A percentile compares a stretch with the other conserved stretches of the same genome.
Conservation (phyloP, 2,329 filamentous ascomycete species). For the Aspergillus quadricinctus region DNA sequence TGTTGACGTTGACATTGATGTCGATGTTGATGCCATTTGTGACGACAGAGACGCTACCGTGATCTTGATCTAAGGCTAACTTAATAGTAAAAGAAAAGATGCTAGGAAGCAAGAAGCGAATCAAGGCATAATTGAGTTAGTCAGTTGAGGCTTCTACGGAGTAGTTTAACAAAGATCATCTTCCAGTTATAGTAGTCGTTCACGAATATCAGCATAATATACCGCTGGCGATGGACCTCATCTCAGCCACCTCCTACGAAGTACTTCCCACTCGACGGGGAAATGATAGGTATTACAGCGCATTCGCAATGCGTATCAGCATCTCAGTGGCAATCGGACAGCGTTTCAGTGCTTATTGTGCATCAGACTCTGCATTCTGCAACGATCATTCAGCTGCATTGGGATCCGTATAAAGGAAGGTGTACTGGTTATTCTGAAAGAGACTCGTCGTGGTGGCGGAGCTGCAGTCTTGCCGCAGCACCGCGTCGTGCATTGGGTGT, state of each 20-base stretch:
- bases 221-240: neutral
- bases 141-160: neutral
- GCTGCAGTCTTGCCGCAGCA: neutral
- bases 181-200: neutral
- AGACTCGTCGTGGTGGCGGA: neutral
- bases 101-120: neutral
- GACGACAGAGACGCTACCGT: neutral
- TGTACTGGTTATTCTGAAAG: neutral
- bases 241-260: neutral
- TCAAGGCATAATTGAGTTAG: neutral
- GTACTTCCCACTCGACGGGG: neutral
- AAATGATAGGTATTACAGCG: neutral
- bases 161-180: neutral
- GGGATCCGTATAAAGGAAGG: neutral
- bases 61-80: neutral
- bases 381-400: neutral
- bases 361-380: neutral
- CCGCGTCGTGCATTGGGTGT: neutral
- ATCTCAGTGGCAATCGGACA: neutral
- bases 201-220: neutral
- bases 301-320: neutral
- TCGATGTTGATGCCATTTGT: neutral
- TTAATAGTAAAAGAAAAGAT: neutral
- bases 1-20: neutral
- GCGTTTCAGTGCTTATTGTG: neutral